Conservation (phyloP, 1,284 basidiomycete genomes). For the Rhodotorula sp. region DNA sequence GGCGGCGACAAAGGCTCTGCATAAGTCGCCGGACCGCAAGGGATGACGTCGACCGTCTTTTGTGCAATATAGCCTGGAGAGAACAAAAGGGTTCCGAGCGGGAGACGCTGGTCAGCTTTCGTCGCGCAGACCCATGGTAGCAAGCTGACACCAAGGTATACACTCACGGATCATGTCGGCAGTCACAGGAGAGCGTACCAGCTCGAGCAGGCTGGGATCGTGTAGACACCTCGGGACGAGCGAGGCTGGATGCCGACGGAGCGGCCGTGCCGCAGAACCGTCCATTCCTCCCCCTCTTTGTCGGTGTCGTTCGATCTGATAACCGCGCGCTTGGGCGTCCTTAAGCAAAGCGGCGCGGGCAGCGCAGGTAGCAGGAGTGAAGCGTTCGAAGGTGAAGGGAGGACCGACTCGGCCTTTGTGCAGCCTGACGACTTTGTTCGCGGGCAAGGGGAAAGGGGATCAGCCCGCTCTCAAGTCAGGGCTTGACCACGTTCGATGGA, state of each 20-base stretch:
- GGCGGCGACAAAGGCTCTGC: slow-evolving; percentile 34
- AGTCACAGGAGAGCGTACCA: slow-evolving; percentile 72
- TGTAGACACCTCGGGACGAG: slow-evolving; percentile 53
- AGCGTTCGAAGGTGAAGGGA: too few species aligned
- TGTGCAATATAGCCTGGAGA: slow-evolving; percentile 37
- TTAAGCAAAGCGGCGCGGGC: too few species aligned
- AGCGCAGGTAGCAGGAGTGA: too few species aligned
- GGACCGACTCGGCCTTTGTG: too few species aligned
- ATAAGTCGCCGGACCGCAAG: slow-evolving; percentile 16
- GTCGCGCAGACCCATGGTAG: not conserved
- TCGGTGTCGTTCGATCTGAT: too few species aligned
- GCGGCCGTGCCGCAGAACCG: not conserved
- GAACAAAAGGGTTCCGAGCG: not conserved
- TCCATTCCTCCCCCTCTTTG: not conserved
- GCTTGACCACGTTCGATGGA: too few species aligned
- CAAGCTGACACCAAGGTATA: not conserved
- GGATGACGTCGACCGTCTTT: slow-evolving; percentile 38
- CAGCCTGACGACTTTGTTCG: too few species aligned
- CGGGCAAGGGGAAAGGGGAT: too few species aligned
- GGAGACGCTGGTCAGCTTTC: not conserved
- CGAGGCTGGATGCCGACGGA: slow-evolving; percentile 38
- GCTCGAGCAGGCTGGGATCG: slow-evolving; percentile 70
- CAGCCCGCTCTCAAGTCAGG: too few species aligned
- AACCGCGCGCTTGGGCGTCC: too few species aligned
- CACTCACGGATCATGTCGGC: slow-evolving; percentile 67